These are phyloP conservation scores for Rhipidocladum racemiflorum DNA, from an alignment of 176 grass and related monocot genomes.

Conservation along the genomic window DNA sequence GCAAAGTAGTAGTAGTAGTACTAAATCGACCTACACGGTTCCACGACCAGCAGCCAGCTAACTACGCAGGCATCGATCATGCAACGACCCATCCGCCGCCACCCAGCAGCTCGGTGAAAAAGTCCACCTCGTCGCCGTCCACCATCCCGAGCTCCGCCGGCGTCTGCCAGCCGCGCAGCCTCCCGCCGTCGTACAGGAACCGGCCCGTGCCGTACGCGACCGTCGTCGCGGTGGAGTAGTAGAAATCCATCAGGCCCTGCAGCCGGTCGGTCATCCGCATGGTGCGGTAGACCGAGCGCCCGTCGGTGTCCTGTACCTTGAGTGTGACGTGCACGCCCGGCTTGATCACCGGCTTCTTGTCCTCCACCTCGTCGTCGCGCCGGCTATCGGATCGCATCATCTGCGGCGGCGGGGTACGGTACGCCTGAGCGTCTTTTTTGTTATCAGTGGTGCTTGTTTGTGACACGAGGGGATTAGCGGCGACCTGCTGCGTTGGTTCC, in stretches of 20 bases:
- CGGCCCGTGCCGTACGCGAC: not conserved
- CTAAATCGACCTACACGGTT: too few species aligned
- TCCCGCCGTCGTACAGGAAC: constrained; percentile 25
- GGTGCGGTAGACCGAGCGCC: not conserved
- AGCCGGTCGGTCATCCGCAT: constrained; percentile 19
- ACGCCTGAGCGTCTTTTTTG: too few species aligned
- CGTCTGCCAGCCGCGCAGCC: constrained; percentile 18
- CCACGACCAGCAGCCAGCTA: not conserved
- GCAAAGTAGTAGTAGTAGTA: too few species aligned
- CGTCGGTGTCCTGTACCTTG: constrained; percentile 23
- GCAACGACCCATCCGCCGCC: not conserved
- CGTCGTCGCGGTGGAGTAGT: constrained; percentile 16
- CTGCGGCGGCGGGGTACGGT: too few species aligned
- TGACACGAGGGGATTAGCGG: not conserved
- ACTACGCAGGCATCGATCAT: not conserved
- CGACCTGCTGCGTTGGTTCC: not conserved
- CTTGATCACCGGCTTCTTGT: constrained; percentile 34
- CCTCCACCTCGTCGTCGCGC: not conserved
- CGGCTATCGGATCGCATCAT: too few species aligned
- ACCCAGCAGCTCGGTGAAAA: constrained; percentile 29
- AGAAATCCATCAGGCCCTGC: constrained; percentile 27
- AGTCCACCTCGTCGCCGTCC: constrained; percentile 28
- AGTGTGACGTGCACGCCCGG: constrained; percentile 35
- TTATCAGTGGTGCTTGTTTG: too few species aligned
- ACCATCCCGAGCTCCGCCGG: constrained; percentile 16